These are phyloP conservation scores for Populus alba DNA, from an alignment of 345 rosid species.

Conservation along the genomic window DNA sequence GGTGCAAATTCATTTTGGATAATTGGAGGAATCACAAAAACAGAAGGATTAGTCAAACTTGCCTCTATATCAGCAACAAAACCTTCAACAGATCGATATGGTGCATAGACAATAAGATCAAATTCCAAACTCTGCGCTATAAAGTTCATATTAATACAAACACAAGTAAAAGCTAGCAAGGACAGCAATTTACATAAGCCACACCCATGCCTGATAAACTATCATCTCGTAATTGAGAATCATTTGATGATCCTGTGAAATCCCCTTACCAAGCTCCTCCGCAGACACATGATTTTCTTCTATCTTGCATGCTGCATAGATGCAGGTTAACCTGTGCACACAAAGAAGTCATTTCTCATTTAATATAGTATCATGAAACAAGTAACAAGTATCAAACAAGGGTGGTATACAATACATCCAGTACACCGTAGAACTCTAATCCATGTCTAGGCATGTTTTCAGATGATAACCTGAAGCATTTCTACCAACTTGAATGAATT, in stretches of 20 bases:
- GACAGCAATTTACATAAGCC: slow-evolving; percentile 11
- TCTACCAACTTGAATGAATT: not conserved
- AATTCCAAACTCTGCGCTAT: slow-evolving; percentile 82
- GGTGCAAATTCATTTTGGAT: not conserved
- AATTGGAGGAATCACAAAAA: not conserved
- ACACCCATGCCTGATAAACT: slow-evolving; percentile 75
- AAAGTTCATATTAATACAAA: slow-evolving; percentile 14
- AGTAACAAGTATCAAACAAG: not conserved
- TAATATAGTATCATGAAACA: too few relatives aligned
- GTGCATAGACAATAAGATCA: slow-evolving; percentile 94
- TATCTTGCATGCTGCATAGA: slow-evolving; percentile 91
- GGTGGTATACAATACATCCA: not conserved
- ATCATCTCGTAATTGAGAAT: slow-evolving; percentile 98
- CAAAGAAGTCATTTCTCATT: slow-evolving; percentile 12
- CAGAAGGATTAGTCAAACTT: slow-evolving; percentile 11
- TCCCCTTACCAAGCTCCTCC: slow-evolving; percentile 98
- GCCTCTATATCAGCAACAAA: slow-evolving; percentile 79
- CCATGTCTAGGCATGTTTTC: not conserved
- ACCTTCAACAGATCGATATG: slow-evolving; percentile 92
- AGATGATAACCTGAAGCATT: not conserved
- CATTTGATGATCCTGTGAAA: slow-evolving; percentile 93
- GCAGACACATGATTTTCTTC: slow-evolving; percentile 99
- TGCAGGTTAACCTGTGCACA: slow-evolving; percentile 83
- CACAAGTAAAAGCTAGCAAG: slow-evolving; percentile 4
- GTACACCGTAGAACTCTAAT: too few relatives aligned